A percentile compares a stretch with the other conserved stretches of the same genome.
Evolutionary conservation across 225 moss, liverwort and hornwort species (phyloP).

Genomic region (Marchantia paleacea): DNA sequence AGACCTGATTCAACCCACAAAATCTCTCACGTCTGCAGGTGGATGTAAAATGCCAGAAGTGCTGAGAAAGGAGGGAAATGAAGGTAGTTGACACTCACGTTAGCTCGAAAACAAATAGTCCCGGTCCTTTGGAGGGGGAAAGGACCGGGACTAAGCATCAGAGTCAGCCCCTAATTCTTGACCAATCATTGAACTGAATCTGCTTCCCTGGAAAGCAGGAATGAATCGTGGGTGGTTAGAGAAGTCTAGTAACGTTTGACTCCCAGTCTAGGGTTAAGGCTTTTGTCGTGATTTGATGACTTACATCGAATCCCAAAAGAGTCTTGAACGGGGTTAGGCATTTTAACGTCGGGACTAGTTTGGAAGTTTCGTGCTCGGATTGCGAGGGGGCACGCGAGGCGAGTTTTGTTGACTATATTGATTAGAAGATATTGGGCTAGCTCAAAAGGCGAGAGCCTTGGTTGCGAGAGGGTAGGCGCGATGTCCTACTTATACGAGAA

Average conservation of each 20-base stretch:
- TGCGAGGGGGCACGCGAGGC: background rate
- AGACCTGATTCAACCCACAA: background rate
- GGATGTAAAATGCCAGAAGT: background rate
- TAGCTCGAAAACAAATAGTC: background rate
- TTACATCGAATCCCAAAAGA: background rate
- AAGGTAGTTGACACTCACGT: background rate
- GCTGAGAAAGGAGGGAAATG: background rate
- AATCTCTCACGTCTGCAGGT: background rate
- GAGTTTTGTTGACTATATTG: background rate
- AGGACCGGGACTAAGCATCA: too few relatives aligned
- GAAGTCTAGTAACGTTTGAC: too few relatives aligned
- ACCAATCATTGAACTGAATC: background rate
- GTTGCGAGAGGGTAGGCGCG: background rate
- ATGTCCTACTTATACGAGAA: slow-evolving; percentile 96
- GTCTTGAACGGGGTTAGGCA: too few relatives aligned
- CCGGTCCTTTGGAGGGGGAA: too few relatives aligned
- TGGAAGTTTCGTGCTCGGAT: background rate
- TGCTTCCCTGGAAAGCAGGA: too few relatives aligned
- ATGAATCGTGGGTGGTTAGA: background rate
- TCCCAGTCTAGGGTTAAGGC: slow-evolving; percentile 12
- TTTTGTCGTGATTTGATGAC: background rate
- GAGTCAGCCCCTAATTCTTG: background rate
- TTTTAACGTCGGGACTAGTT: background rate
- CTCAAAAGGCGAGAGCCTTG: too few relatives aligned
- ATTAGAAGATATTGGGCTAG: background rate